These are phyloP conservation scores for Picea abies DNA, from an alignment of 83 land plant genomes.

Conservation along the genomic window DNA sequence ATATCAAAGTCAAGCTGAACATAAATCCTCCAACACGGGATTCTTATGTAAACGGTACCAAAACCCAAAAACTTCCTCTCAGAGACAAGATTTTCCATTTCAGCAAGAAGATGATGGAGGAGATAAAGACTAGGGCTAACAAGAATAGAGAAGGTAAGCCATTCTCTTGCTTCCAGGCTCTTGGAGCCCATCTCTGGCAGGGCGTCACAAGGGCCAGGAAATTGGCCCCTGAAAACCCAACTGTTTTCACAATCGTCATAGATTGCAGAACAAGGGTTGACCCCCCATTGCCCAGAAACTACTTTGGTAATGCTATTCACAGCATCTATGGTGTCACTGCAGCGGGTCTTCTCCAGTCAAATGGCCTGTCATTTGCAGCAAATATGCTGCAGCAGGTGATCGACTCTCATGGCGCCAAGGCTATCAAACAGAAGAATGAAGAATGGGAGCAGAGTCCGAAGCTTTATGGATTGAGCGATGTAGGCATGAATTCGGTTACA, in stretches of 20 bases:
- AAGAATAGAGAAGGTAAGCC: constrained; percentile 24
- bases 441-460: constrained; percentile 57
- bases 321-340: constrained; percentile 58
- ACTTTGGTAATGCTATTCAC: constrained; percentile 11
- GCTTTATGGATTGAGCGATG: constrained; percentile 57
- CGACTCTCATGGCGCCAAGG: constrained; percentile 19
- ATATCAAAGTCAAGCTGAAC: constrained; percentile 31
- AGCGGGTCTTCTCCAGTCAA: constrained; percentile 34
- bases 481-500: constrained; percentile 63
- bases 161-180: constrained; percentile 1
- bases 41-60: neutral
- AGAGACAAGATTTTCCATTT: constrained; percentile 46
- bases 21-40: constrained; percentile 28
- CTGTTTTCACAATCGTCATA: constrained; percentile 13
- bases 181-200: constrained; percentile 56
- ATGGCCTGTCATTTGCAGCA: constrained; percentile 43
- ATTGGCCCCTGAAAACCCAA: constrained; percentile 47
- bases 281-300: constrained; percentile 58
- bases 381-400: constrained; percentile 22
- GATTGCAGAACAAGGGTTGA: constrained; percentile 56
- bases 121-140: constrained; percentile 52
- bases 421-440: constrained; percentile 31
- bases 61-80: constrained; percentile 12
- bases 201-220: constrained; percentile 44
- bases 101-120: constrained; percentile 1